Evolutionary conservation across 192 early-diverging fungal species (phyloP).

Genomic region (Dissophora ornata): DNA sequence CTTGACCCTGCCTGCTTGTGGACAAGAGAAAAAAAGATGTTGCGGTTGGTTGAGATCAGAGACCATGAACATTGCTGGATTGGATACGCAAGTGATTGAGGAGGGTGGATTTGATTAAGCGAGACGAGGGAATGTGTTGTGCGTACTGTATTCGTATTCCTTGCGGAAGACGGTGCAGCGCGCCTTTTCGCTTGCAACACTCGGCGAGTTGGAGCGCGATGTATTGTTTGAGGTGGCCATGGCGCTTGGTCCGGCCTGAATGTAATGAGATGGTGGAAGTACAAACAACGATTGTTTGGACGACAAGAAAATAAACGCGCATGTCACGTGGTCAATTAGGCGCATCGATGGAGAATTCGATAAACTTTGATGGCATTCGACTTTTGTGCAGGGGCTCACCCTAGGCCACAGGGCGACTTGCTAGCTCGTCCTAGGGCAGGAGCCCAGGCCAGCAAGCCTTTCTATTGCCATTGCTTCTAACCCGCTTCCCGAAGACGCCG

Average conservation of each 20-base stretch:
- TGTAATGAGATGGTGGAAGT: background rate
- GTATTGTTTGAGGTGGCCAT: slow-evolving; percentile 41
- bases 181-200: slow-evolving; percentile 40
- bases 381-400: too few species aligned
- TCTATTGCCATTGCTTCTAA: too few species aligned
- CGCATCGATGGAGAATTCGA: too few species aligned
- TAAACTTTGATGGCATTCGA: too few species aligned
- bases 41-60: too few species aligned
- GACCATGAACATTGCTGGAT: too few species aligned
- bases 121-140: background rate
- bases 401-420: too few species aligned
- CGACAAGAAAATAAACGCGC: background rate
- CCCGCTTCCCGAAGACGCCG: too few species aligned
- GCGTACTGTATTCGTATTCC: slow-evolving; percentile 48
- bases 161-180: slow-evolving; percentile 53
- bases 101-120: background rate
- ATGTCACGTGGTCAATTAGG: background rate
- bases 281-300: too few species aligned
- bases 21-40: background rate
- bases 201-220: slow-evolving; percentile 37
- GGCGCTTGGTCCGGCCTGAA: too few species aligned
- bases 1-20: slow-evolving; percentile 18
- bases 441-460: too few species aligned
- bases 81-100: background rate
- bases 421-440: too few species aligned